These are phyloP conservation scores for Globisporangium perplexum DNA, from an alignment of 352 stramenopile species.

Conservation along the genomic window DNA sequence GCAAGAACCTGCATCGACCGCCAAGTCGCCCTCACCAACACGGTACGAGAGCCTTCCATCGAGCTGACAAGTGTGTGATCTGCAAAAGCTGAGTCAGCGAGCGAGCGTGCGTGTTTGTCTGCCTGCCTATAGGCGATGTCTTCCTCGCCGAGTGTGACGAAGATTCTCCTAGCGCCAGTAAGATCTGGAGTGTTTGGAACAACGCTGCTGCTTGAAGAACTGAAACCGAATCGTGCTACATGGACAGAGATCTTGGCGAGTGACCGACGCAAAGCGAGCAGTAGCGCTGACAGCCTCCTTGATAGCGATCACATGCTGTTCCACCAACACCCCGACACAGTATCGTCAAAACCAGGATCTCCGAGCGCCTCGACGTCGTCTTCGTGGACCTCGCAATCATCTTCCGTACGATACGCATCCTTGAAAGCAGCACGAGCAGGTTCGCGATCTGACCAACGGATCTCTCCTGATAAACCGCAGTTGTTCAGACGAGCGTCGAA, in stretches of 20 bases:
- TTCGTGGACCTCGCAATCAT: conserved; percentile 4
- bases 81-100: too few species aligned
- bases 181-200: not conserved
- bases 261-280: not conserved
- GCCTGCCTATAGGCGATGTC: conserved; percentile 1
- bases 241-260: not conserved
- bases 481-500: conserved; percentile 9
- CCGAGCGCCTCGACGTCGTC: conserved; percentile 1
- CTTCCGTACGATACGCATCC: conserved; percentile 4
- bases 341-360: not conserved
- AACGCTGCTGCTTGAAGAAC: not conserved
- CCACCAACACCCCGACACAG: not conserved
- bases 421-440: not conserved
- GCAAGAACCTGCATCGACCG: conserved; percentile 1
- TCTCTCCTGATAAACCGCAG: not conserved
- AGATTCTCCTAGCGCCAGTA: not conserved
- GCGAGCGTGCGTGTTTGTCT: not conserved
- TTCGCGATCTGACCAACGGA: not conserved
- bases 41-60: not conserved
- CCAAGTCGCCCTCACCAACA: not conserved
- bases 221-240: not conserved
- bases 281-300: not conserved
- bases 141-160: conserved; percentile 1
- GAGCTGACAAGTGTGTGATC: not conserved
- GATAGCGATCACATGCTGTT: not conserved